Evolutionary conservation across 2,329 filamentous ascomycete genomes (phyloP), one percentile per base, ranked within the genome.

Genomic region (Colletotrichum somersetense): DNA sequence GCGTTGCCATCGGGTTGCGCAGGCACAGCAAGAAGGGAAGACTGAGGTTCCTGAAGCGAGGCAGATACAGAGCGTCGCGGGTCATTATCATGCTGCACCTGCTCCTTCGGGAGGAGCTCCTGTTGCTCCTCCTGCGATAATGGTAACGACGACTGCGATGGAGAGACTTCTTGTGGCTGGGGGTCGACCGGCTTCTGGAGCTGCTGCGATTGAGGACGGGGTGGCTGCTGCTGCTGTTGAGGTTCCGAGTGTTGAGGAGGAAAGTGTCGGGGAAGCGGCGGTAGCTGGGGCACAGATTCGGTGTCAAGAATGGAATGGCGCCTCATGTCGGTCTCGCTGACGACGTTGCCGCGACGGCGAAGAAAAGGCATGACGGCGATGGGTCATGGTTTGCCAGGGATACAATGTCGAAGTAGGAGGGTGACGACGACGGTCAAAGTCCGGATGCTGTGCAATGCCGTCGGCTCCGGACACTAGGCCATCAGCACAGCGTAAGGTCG

Each of bases 341-440:
- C 87, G 84, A 85, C 83, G 77, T 86, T 88, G 83, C 87, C 88
- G 80, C 87, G 88, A 80, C 88, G 88, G 82, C 88, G 88, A 82
- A 90, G 83, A 76, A 90, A 89, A 77, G 88, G 87, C 88, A 90
- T 90, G 77, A 75, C 81, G 79, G 78, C 79, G 77, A 78, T 76
- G 78, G 79, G 74, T 82, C 82, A 84, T 85, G 53, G 73, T 74
- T 74, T 72, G 73, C 64, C 67, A 74, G 63, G 67, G 72, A 72
- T 70, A 42, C 40, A 66, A 50, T 30, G 53, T 59, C 35, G 56
- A 66, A 59, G 58, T 61, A 55, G 67, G 56, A 67, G 42, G 53
- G 67, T 71, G 67, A 73, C 57, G 35, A 58, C 63, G 35, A 58
- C 63, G 42, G 70, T 42, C 59, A 55, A 61, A 26, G 64, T 44